Conservation (phyloP, 1,284 basidiomycete species). For the Cystobasidiaceae sp. region DNA sequence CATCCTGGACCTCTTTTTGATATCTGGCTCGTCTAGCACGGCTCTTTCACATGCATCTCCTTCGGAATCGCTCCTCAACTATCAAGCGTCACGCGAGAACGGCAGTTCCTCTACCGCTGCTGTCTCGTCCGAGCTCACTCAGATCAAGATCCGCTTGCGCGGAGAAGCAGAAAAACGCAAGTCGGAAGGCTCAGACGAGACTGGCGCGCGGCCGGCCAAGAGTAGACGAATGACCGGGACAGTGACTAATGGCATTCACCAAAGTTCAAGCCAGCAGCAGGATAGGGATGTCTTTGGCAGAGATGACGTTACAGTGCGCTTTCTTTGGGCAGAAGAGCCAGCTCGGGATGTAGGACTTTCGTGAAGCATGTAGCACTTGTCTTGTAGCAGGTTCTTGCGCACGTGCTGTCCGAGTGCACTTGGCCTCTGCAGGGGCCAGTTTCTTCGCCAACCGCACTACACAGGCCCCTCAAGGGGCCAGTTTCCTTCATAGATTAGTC, state of each 20-base stretch:
- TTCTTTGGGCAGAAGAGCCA: slow-evolving; percentile 26
- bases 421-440: too few species aligned
- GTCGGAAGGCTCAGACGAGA: slow-evolving; percentile 51
- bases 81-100: slow-evolving; percentile 6
- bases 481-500: too few species aligned
- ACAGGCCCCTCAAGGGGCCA: too few species aligned
- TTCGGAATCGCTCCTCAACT: slow-evolving; percentile 40
- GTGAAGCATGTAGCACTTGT: background rate
- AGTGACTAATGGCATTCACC: background rate
- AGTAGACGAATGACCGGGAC: background rate
- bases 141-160: slow-evolving; percentile 50
- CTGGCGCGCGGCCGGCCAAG: too few species aligned
- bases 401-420: too few species aligned
- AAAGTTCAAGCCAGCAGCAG: background rate
- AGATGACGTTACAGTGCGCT: slow-evolving; percentile 37
- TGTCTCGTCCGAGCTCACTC: slow-evolving; percentile 44
- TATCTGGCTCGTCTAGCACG: slow-evolving; percentile 58
- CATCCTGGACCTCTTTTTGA: slow-evolving; percentile 70
- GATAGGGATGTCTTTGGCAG: slow-evolving; percentile 31
- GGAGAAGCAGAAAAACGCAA: slow-evolving; percentile 21
- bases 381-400: too few species aligned
- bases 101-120: slow-evolving; percentile 23
- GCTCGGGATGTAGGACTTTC: background rate
- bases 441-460: too few species aligned
- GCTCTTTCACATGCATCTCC: slow-evolving; percentile 63